Evolutionary conservation across 148 eudicot genomes (phyloP), one percentile per base, ranked within the genome.

Genomic region (Fagopyrum homotropicum): DNA sequence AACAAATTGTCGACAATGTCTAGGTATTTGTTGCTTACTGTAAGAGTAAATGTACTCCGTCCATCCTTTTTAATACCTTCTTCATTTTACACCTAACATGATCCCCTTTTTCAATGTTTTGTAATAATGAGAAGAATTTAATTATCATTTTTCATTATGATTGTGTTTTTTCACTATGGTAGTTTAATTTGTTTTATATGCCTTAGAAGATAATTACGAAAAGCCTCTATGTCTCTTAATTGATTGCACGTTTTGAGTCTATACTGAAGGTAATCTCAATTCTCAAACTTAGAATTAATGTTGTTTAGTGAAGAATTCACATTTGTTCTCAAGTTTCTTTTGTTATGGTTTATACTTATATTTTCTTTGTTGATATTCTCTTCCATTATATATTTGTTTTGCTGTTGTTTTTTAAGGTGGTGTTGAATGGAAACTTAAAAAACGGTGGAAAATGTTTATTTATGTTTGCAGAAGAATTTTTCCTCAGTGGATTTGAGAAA

Each of bases 1-100:
- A 64, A 35, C 79, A 76, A 57, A 75, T 83, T 51, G 84, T 76
- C 54, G 78, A 79, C 82, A 26, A 47, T 11, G 6, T 64, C 40
- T 17, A 64, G 70, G 70, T 64, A 35, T 10, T 61, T 35, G 14
- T 64, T 10, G 45, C 45, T 64, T 6, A 14, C 30, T n/a, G 1
- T 64, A 8, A 12, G 70, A 10, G 45, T 64, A 35, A 35, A 30
- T 64, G 30, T 8, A 35, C 14, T 64, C 45, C 70, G 40, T 30
- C 17, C 2, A 35, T 64, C 70, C n/a, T 40, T 64, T 4, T 64
- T 45, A 64, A 64, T 35, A 35, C 45, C 69, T 64, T 30, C n/a
- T 9, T 0, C 4, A 8, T 26, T 26, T 43, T 60, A 60, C 15
- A 11, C 12, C 4, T 16, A 64, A 64, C 69, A 64, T 64, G 70